Evolutionary conservation across 1,284 basidiomycete genomes (phyloP), one percentile per base, ranked within the genome.

Genomic region (Tremellales sp.): DNA sequence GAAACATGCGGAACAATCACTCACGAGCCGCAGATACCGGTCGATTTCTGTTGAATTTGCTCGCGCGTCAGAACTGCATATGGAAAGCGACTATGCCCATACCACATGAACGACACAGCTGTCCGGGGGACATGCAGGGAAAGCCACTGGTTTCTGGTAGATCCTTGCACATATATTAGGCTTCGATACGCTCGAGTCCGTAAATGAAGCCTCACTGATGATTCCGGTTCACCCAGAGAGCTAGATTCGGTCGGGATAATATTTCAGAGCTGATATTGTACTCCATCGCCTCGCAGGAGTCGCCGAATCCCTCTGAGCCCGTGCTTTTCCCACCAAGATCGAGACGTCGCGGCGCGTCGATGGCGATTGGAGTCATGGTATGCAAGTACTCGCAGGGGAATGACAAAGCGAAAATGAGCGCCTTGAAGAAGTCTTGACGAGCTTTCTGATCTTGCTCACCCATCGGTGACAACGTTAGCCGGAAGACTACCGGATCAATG

Each of bases 161-260:
- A 63, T 54, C 25, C 51, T 55, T 34, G 43, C n/a, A 21, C 25
- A 28, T 25, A 22, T n/a, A 22, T 14, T 45, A 22, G 13, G 32
- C 31, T 16, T 32, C 12, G 10, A 2, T 29, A 16, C 21, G 19
- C 26, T 25, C 25, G 16, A 19, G 5, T 4, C 29, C 7, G n/a
- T n/a, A n/a, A n/a, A n/a, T 8, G 16, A 27, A 27, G 1, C 47
- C 59, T 32, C 46, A 61, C 59, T 50, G 28, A 45, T 63, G 59
- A 35, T 61, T 56, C 39, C 55, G 56, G 29, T 47, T 63, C 12
- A 65, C 63, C 58, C 57, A 63, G 3, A 65, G 50, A 1, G 63
- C 63, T 2, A 61, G 43, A 40, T 65, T 65, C 4, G 63, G 59
- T 18, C 50, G 54, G 7, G 46, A 32, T 16, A 55, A 31, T 2